Conservation (phyloP, 106 monocot species). For the Narthecium ossifragum region DNA sequence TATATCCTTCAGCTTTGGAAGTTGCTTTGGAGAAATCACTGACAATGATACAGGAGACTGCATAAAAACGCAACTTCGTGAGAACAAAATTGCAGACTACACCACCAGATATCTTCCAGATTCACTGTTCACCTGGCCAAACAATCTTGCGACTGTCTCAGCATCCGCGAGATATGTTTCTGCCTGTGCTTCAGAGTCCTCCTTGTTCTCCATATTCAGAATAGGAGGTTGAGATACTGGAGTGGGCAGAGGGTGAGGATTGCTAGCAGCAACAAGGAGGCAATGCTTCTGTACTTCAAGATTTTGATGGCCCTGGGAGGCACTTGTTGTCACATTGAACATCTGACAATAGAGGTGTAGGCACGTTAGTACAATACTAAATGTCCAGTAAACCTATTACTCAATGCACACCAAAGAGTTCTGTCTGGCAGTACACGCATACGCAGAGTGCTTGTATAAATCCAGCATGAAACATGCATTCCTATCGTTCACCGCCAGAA, state of each 20-base stretch:
- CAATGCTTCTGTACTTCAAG: constrained; percentile 80
- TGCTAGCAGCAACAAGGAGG: constrained; percentile 87
- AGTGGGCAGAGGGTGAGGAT: constrained; percentile 84
- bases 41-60: constrained; percentile 78
- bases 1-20: constrained; percentile 76
- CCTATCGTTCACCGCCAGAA: background rate
- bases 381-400: background rate
- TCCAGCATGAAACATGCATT: background rate
- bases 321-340: constrained; percentile 32
- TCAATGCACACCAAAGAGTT: background rate
- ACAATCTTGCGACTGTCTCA: constrained; percentile 84
- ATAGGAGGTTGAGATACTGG: constrained; percentile 49
- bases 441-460: no score
- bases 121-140: constrained; percentile 49
- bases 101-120: no score
- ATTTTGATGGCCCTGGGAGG: constrained; percentile 51
- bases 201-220: constrained; percentile 35
- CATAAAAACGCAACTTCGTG: no score
- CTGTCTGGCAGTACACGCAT: no score
- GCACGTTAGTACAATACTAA: background rate
- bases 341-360: constrained; percentile 30
- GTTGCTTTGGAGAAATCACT: constrained; percentile 86
- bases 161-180: constrained; percentile 82
- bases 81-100: no score
- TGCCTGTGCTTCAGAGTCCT: constrained; percentile 28